Evolutionary conservation across 306 rosid species (phyloP).

Genomic region (Cucumis melo): DNA sequence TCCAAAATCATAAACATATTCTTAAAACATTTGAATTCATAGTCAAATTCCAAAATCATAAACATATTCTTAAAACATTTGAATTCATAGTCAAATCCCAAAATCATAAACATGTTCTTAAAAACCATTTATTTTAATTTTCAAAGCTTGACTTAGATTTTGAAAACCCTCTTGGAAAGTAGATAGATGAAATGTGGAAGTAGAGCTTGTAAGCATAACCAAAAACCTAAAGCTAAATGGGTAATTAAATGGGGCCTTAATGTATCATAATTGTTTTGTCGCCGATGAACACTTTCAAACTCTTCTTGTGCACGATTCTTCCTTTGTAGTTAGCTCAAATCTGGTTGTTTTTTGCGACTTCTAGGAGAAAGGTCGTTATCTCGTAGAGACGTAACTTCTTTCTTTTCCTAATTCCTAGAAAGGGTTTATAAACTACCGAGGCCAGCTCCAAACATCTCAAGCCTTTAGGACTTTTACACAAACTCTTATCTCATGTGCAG

Average conservation of each 20-base stretch:
- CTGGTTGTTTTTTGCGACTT: neutral
- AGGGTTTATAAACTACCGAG: neutral
- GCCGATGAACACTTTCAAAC: neutral
- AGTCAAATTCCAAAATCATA: too few species aligned
- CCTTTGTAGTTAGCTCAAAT: neutral
- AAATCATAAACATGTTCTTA: too few species aligned
- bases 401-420: neutral
- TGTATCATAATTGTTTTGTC: neutral
- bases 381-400: neutral
- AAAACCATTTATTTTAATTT: too few species aligned
- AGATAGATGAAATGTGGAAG: too few species aligned
- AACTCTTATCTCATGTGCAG: slow-evolving; percentile 8
- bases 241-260: neutral
- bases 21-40: too few species aligned
- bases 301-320: neutral
- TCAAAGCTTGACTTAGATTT: too few species aligned
- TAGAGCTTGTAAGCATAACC: too few species aligned
- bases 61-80: too few species aligned
- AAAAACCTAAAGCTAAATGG: too few species aligned
- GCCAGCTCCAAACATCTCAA: neutral
- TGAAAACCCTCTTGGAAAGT: too few species aligned
- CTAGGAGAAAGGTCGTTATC: neutral
- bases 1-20: too few species aligned
- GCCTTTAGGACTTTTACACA: neutral
- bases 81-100: too few species aligned